Evolutionary conservation across 176 grass and related monocot genomes (phyloP).

Genomic region (Oryza officinalis): DNA sequence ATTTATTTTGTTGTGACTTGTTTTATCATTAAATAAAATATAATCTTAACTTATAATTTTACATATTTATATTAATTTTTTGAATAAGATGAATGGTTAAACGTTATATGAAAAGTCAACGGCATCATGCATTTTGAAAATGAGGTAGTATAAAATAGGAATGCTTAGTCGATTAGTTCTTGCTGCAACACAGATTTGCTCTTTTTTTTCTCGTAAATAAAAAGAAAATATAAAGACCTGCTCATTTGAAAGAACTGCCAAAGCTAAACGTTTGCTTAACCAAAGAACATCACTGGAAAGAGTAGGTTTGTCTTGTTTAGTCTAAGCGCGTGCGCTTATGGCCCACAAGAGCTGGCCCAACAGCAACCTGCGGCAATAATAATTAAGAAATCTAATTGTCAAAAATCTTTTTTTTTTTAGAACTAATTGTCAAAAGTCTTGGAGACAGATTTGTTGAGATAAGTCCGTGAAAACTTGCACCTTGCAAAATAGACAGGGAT

Average conservation of each 20-base stretch:
- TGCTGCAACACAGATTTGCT: conserved; percentile 5
- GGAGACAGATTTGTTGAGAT: conserved; percentile 26
- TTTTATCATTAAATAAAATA: no score
- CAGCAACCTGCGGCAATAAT: conserved; percentile 10
- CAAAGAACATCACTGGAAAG: conserved; percentile 11
- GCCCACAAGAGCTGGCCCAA: background rate
- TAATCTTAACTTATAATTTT: no score
- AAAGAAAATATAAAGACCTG: background rate
- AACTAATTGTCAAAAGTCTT: conserved; percentile 5
- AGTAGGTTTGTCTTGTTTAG: conserved; percentile 18
- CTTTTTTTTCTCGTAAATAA: background rate
- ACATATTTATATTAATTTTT: no score
- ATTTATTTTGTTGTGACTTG: no score
- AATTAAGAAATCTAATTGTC: conserved; percentile 16
- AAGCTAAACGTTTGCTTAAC: conserved; percentile 25
- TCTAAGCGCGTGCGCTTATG: conserved; percentile 2
- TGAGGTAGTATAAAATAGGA: conserved; percentile 19
- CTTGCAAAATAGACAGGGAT: background rate
- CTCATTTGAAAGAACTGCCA: background rate
- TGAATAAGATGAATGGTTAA: no score
- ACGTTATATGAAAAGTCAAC: no score
- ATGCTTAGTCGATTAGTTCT: conserved; percentile 23
- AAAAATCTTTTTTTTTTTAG: background rate
- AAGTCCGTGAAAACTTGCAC: conserved; percentile 19
- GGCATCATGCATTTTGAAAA: no score